phyloP scores from a whole-genome alignment of 2,329 filamentous ascomycete genomes.

The Aspergillus sclerotialis region DNA sequence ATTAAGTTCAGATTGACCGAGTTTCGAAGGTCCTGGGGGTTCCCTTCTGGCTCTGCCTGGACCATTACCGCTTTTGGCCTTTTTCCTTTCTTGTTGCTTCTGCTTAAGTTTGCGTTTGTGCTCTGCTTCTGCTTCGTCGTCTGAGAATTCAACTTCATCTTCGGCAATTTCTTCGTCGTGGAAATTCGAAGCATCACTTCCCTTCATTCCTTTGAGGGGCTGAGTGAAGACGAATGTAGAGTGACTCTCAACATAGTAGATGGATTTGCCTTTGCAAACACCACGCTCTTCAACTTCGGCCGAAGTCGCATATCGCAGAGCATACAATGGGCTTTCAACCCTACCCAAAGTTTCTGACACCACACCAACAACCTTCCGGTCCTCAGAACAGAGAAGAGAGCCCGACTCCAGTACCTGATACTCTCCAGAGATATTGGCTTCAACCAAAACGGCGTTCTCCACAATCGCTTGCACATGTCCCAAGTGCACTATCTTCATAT shows the following conservation, averaged over 20 bases:
- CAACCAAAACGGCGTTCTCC: conserved; percentile 70
- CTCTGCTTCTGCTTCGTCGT: conserved; percentile 88
- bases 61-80: conserved; percentile 38
- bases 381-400: conserved; percentile 71
- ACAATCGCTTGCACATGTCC: conserved; percentile 71
- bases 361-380: conserved; percentile 69
- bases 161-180: conserved; percentile 85
- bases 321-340: conserved; percentile 80
- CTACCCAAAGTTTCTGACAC: conserved; percentile 82
- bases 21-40: conserved; percentile 30
- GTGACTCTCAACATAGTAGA: conserved; percentile 75
- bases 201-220: conserved; percentile 69
- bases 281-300: conserved; percentile 62
- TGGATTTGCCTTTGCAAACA: conserved; percentile 59
- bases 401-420: conserved; percentile 78
- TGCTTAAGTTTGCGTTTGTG: conserved; percentile 65
- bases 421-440: conserved; percentile 70
- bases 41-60: conserved; percentile 30
- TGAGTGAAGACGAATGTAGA: conserved; percentile 83
- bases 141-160: conserved; percentile 90
- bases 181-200: conserved; percentile 88
- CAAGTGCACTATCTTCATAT: conserved; percentile 70
- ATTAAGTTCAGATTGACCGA: conserved; percentile 45
- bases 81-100: conserved; percentile 53
- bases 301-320: conserved; percentile 64